A percentile compares a stretch with the other conserved stretches of the same genome.
phyloP scores from a whole-genome alignment of 1,284 basidiomycete species.

The Trametes versicolor region DNA sequence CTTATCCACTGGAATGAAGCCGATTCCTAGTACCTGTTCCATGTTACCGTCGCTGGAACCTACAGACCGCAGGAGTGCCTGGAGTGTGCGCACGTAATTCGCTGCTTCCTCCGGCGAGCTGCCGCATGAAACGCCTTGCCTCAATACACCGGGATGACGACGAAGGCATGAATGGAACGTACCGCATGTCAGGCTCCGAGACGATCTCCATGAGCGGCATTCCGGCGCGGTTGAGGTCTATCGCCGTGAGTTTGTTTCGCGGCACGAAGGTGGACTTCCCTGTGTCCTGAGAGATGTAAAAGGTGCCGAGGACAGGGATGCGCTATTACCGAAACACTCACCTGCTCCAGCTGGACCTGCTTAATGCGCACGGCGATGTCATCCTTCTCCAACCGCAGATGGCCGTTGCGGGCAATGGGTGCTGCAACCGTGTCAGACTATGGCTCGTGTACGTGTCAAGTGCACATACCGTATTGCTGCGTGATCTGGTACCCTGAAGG shows the following conservation, averaged over 20 bases:
- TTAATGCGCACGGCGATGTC: slow-evolving; percentile 78
- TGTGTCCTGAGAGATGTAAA: slow-evolving; percentile 74
- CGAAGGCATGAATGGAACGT: slow-evolving; percentile 32
- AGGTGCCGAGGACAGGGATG: slow-evolving; percentile 9
- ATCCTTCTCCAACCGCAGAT: slow-evolving; percentile 59
- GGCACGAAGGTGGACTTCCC: slow-evolving; percentile 87
- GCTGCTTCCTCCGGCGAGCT: slow-evolving; percentile 93
- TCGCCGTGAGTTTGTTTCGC: slow-evolving; percentile 63
- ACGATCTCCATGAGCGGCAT: slow-evolving; percentile 96
- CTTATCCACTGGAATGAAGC: neutral
- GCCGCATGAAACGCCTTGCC: slow-evolving; percentile 8
- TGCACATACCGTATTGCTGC: slow-evolving; percentile 85
- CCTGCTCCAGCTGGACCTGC: slow-evolving; percentile 97
- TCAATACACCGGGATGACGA: slow-evolving; percentile 12
- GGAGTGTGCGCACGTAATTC: slow-evolving; percentile 88
- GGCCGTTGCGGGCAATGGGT: slow-evolving; percentile 83
- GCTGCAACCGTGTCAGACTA: slow-evolving; percentile 51
- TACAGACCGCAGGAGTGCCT: slow-evolving; percentile 83
- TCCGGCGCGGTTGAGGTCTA: slow-evolving; percentile 94
- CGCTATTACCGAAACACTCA: slow-evolving; percentile 44
- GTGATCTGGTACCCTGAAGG: slow-evolving; percentile 98
- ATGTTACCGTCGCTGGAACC: slow-evolving; percentile 96
- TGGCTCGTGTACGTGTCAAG: slow-evolving; percentile 1
- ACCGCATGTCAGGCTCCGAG: slow-evolving; percentile 93
- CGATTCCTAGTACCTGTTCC: slow-evolving; percentile 78